phyloP scores from a whole-genome alignment of 805 yeast species.

The Kluyveromyces wickerhamii region DNA sequence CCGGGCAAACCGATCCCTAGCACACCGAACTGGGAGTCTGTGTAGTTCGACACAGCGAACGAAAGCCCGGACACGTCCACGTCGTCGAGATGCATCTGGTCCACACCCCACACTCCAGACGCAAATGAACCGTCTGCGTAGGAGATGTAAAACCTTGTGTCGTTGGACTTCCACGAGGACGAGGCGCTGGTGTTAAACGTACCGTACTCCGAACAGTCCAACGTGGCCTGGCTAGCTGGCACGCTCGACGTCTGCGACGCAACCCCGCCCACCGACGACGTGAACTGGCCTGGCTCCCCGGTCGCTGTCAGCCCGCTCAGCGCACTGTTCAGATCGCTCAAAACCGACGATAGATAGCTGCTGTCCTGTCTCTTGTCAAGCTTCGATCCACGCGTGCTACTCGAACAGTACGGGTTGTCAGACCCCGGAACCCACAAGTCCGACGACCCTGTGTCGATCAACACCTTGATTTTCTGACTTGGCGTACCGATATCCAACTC shows the following conservation, averaged over 20 bases:
- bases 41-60: conserved; percentile 64
- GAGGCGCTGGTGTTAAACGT: conserved; percentile 20
- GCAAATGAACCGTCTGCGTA: conserved; percentile 50
- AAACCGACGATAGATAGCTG: not conserved
- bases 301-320: not conserved
- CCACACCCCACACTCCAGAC: conserved; percentile 40
- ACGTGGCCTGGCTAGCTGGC: conserved; percentile 16
- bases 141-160: conserved; percentile 35
- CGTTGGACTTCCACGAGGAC: conserved; percentile 20
- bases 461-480: conserved; percentile 43
- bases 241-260: conserved; percentile 5
- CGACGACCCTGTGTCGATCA: conserved; percentile 72
- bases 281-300: not conserved
- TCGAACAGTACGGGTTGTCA: conserved; percentile 37
- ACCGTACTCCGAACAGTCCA: conserved; percentile 36
- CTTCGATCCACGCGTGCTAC: not conserved
- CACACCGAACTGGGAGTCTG: conserved; percentile 61
- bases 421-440: conserved; percentile 58
- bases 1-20: conserved; percentile 66
- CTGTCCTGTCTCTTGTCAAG: not conserved
- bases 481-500: conserved; percentile 49
- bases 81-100: conserved; percentile 48
- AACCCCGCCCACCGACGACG: not conserved
- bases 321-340: not conserved
- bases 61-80: conserved; percentile 43